Evolutionary conservation across 2,329 filamentous ascomycete genomes (phyloP), one percentile per base, ranked within the genome.

Genomic region (Aspergillus tanneri): DNA sequence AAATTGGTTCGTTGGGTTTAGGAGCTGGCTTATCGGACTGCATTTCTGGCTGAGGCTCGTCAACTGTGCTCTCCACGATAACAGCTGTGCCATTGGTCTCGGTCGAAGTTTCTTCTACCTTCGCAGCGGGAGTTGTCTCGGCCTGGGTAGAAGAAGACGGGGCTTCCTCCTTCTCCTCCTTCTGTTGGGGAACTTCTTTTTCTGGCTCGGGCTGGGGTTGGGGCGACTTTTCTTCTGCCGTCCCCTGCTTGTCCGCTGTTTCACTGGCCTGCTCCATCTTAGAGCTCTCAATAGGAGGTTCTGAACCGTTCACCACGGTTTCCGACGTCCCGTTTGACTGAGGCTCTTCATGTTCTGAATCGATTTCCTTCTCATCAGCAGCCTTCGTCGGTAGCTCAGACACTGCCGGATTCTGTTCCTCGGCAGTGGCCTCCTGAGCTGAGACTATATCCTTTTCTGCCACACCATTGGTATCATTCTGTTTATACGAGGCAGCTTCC

Each of bases 241-340:
- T 11, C n/a, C 50, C 45, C 14, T 35, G 25, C 21, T 23, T 39
- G 11, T 47, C 43, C 14, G 25, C 19, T 5, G 35, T n/a, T 28
- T 37, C 43, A 25, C 34, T n/a, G 11, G 45, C 25, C 9, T 34
- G 35, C 21, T 49, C 42, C n/a, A 30, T 38, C 39, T 40, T 39
- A 12, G 53, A 32, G 18, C 11, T 38, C 9, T 53, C 44, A 16
- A 43, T 50, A 22, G 36, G 46, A 36, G 39, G 21, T 14, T 45
- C 40, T 11, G 22, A 42, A 7, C 53, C 55, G 18, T 57, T 58
- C 27, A 49, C 46, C 28, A 55, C 48, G 4, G 48, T 22, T 22
- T 49, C 43, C 10, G 47, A 42, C 28, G 30, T 35, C 4, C 37
- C 43, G 19, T 53, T 41, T 2, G 49, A 34, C 12, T 38, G 35